Base-by-base conservation (phyloP, 176 grass and related monocot species). In the Oryza punctata region DNA sequence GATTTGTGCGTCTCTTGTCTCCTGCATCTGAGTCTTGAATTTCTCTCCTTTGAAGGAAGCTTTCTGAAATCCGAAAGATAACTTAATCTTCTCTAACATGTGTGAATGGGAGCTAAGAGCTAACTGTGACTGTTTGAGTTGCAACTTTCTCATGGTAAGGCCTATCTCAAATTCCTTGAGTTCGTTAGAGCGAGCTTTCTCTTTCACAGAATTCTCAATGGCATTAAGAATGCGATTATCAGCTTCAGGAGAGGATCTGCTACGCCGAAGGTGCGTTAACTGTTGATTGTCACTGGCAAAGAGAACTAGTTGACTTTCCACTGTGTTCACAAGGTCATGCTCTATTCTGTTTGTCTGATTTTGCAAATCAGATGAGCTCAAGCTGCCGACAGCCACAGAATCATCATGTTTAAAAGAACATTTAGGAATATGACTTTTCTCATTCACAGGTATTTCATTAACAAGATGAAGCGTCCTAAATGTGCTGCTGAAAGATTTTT, bases 401-500 rank as follows among this genome's bases (percentile, higher is more conserved):
- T 76, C 75, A 52, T 63, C 37, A 66, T 85, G 77, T 14, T 43
- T 18, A 72, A 47, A 91, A 43, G 70, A 89, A 67, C 35, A 77
- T 76, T 80, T 83, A 85, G 74, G 63, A 50, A 75, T 30, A 69
- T 21, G 81, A 65, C 19, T 69, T 70, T 78, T 69, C 73, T 80
- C 68, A 66, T 78, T 69, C 46, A 82, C 40, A 79, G 89, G 89
- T 83, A 77, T 79, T 67, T 81, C 77, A 70, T 87, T 99, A 70
- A 99, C 88, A 77, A 87, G 73, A 84, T 88, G 80, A 54, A 99
- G 96, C 9, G 93, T 99, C 65, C 87, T 93, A 65, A 96, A 87
- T 81, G 96, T 96, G 89, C 89, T 99, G 82, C 85, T 82, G 82
- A 99, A 99, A 61, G 96, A 99, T 78, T 99, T 99, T 61, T 93